A percentile compares a stretch with the other conserved stretches of the same genome.
Evolutionary conservation across 2,329 filamentous ascomycete species (phyloP).

Genomic region (Colletotrichum abscissum): DNA sequence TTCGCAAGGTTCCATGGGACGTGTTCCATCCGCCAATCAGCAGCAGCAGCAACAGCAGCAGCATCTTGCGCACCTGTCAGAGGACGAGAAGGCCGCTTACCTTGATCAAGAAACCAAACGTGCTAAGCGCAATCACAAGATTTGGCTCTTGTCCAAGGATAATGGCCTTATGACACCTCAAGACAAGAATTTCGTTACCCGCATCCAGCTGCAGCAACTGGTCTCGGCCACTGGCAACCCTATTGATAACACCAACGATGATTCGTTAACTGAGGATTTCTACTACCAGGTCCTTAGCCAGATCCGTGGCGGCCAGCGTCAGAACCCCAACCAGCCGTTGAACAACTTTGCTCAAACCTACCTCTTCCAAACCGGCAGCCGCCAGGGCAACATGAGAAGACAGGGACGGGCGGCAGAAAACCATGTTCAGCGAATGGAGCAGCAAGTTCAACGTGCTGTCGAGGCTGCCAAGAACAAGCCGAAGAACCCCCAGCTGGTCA

Average conservation of each 20-base stretch:
- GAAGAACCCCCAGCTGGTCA: slow-evolving; percentile 96
- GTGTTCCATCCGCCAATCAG: slow-evolving; percentile 72
- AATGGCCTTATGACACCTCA: slow-evolving; percentile 99
- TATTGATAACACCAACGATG: slow-evolving; percentile 82
- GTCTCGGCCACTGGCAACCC: slow-evolving; percentile 92
- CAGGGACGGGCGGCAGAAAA: slow-evolving; percentile 90
- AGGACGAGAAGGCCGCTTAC: slow-evolving; percentile 86
- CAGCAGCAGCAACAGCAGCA: slow-evolving; percentile 80
- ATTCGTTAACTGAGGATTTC: slow-evolving; percentile 90
- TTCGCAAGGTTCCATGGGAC: slow-evolving; percentile 69
- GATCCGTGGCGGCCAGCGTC: slow-evolving; percentile 88
- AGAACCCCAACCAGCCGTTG: slow-evolving; percentile 91
- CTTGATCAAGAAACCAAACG: slow-evolving; percentile 92
- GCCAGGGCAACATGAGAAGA: slow-evolving; percentile 79
- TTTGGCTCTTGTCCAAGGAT: slow-evolving; percentile 90
- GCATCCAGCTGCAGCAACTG: slow-evolving; percentile 96
- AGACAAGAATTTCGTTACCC: slow-evolving; percentile 99
- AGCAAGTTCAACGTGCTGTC: slow-evolving; percentile 96
- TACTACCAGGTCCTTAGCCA: slow-evolving; percentile 98
- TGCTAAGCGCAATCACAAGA: slow-evolving; percentile 98
- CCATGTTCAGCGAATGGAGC: slow-evolving; percentile 98
- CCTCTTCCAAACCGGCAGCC: slow-evolving; percentile 91
- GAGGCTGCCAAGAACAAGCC: slow-evolving; percentile 97
- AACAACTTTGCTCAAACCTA: slow-evolving; percentile 99
- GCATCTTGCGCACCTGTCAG: slow-evolving; percentile 75